Base-by-base conservation (phyloP, 1,284 basidiomycete species). In the Mycena citricolor region DNA sequence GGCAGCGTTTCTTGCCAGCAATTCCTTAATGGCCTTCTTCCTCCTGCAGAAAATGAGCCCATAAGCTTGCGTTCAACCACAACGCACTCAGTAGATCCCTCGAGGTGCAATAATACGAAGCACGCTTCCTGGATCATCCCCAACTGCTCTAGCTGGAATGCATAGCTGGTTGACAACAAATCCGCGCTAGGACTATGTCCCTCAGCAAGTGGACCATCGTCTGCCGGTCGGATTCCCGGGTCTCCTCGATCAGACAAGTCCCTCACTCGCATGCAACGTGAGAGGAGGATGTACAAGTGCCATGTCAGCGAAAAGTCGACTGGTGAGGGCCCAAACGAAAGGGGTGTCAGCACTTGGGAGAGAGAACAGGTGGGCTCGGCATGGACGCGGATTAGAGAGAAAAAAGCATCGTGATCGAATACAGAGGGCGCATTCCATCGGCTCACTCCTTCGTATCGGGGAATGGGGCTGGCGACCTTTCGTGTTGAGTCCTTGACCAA, bases 261-360 rank as follows among this genome's bases (percentile, higher is more conserved):
- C 20, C 94, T 79, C 36, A 86, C 68, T 30, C 83, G 74, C 63
- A 98, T 78, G 40, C 88, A 88, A 19, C 86, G 79, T 4, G 92
- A 87, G 20, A 99, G 72, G 24, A 98, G 70, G 47, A 94, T 80
- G 62, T 95, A 97, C 22, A 98, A 63, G 65, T 98, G 94, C 95
- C 95, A 99, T 7, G 90, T 77, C 42, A 97, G 69, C 10, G 90
- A 81, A 60, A 83, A 86, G 63, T 97, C 94, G 16, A 82, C 65
- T 0, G 87, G 86, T 10, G 83, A 87, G 0, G 86, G 67, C 1
- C 84, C 80, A 58, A 90, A 92, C 26, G 87, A 88, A 23, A 83
- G 70, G 0, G 94, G 86, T 49, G 69, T 78, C 54, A 75, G 73
- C 7, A 78, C 65, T 24, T 74, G 70, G 2, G 81, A 85, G 12